Conservation (phyloP, 2,329 filamentous ascomycete genomes). For the Ceratocystis huliohia region DNA sequence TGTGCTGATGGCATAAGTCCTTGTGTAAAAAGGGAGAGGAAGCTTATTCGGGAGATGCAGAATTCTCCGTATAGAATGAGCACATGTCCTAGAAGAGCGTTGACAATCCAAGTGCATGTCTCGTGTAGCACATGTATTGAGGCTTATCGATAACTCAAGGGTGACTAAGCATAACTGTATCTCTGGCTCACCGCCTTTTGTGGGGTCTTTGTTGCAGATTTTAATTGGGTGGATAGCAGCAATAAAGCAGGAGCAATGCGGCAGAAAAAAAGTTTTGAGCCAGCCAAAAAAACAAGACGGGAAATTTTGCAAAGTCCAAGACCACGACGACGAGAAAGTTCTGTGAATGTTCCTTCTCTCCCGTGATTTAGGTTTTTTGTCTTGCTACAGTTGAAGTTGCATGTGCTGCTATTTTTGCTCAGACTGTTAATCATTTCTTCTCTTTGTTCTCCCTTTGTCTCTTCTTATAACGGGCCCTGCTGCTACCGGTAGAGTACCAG, state of each 20-base stretch:
- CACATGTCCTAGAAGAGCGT: background rate
- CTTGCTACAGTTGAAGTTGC: background rate
- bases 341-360: background rate
- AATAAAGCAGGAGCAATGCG: constrained; percentile 16
- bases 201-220: background rate
- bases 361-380: background rate
- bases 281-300: constrained; percentile 10
- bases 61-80: background rate
- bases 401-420: background rate
- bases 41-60: too few species aligned
- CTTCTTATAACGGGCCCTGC: background rate
- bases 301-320: constrained; percentile 18
- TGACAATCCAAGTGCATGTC: background rate
- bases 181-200: constrained; percentile 11
- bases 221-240: constrained; percentile 13
- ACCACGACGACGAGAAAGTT: constrained; percentile 5
- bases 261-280: constrained; percentile 22
- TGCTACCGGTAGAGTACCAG: background rate
- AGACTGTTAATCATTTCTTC: background rate
- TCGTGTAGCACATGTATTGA: too few species aligned
- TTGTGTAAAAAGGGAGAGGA: background rate
- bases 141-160: background rate
- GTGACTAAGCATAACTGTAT: background rate
- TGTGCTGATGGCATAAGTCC: background rate
- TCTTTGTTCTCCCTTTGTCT: background rate